Evolutionary conservation across 192 early-diverging fungal genomes (phyloP), one percentile per base, ranked within the genome.

Genomic region (Hyaloraphidium curvatum): DNA sequence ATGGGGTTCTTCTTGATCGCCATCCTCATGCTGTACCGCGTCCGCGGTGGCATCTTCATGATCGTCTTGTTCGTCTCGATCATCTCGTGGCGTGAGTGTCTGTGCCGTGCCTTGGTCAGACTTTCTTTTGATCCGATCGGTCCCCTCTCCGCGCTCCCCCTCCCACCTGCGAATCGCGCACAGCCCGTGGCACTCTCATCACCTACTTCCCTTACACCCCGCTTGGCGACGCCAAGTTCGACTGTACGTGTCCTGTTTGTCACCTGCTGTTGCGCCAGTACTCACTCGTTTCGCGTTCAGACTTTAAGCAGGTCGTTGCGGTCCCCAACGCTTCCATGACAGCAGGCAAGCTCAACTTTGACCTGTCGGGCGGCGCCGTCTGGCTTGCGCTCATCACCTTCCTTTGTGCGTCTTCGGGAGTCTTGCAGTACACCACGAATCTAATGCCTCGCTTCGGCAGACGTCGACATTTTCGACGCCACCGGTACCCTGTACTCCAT

Each of bases 351-450:
- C 73, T 81, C 61, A 64, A 81, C 59, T 89, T 83, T 56, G 65
- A 79, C 33, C 55, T 80, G 17, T 43, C 67, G 5, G 67, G 61
- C 31, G 63, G 68, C 28, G 73, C 81, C 31, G 59, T 87, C 39
- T 89, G 84, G 82, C 68, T 84, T 25, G 84, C 86, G 3, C 68
- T 89, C 40, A 72, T 89, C 39, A 89, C 81, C 1, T 84, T 89
- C 64, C 62, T 88, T 39, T 88, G n/a, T n/a, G n/a, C n/a, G n/a
- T 28, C 14, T 48, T 48, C 5, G 2, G 16, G 9, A 28, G 43
- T 48, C 43, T 48, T 48, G 43, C 2, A 0, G 13, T 28, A 48
- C 16, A 28, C 43, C 28, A 48, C 28, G 11, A 48, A 25, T 16
- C 43, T 48, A 14, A 2, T 48, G 11, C 26, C 28, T 48, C 26